phyloP scores from a whole-genome alignment of 1,284 basidiomycete species.

The Puccinia brachypodii region DNA sequence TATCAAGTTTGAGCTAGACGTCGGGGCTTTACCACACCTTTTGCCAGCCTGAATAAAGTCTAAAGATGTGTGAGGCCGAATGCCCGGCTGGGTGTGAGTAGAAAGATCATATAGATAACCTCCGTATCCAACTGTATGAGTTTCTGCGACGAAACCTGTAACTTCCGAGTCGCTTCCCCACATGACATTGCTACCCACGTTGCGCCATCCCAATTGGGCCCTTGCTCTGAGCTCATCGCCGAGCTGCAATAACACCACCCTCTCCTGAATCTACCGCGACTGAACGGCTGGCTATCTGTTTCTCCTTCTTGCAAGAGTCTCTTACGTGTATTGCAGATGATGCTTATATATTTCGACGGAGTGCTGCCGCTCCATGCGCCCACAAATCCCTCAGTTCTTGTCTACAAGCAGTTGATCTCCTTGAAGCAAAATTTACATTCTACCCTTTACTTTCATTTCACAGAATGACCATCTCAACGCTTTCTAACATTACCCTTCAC shows the following conservation, averaged over 20 bases:
- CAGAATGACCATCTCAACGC: not conserved
- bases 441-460: not conserved
- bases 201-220: not conserved
- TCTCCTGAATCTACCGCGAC: conserved; percentile 13
- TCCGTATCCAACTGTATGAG: conserved; percentile 1
- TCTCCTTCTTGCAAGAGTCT: not conserved
- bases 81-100: not conserved
- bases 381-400: not conserved
- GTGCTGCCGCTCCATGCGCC: not conserved
- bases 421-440: not conserved
- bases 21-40: not conserved
- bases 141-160: conserved; percentile 13
- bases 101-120: not conserved
- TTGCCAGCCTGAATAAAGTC: too few relatives aligned
- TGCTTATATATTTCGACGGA: not conserved
- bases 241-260: conserved; percentile 8
- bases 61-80: not conserved
- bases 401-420: not conserved
- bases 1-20: not conserved
- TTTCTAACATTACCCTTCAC: not conserved
- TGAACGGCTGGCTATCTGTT: not conserved
- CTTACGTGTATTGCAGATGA: not conserved
- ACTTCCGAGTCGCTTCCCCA: not conserved
- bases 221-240: conserved; percentile 8
- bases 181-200: not conserved